Evolutionary conservation across 176 grass and related monocot species (phyloP).

Genomic region (Oryza australiensis): DNA sequence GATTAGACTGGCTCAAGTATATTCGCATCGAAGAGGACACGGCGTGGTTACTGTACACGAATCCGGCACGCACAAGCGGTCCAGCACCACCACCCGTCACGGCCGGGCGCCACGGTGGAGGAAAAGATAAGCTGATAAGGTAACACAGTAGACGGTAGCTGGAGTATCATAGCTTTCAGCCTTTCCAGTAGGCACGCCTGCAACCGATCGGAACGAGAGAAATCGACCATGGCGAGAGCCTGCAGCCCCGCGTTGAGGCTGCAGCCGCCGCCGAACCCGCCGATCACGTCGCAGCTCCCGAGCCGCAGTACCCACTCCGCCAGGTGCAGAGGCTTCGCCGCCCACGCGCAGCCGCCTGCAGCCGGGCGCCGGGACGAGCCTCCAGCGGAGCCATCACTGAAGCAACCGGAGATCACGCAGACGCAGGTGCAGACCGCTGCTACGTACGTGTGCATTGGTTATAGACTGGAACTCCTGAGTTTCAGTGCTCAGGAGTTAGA

Average conservation of each 20-base stretch:
- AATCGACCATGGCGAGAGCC: conserved; percentile 31
- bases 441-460: background rate
- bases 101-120: conserved; percentile 14
- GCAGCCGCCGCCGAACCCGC: conserved; percentile 27
- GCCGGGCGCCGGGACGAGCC: background rate
- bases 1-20: background rate
- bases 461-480: too few species aligned
- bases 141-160: background rate
- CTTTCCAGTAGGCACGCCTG: background rate
- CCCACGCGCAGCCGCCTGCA: conserved; percentile 17
- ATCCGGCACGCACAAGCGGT: background rate
- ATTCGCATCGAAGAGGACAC: background rate
- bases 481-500: background rate
- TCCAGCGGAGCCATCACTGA: background rate
- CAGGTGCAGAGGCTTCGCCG: conserved; percentile 12
- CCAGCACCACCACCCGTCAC: conserved; percentile 35
- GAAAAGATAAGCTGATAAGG: conserved; percentile 48
- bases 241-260: conserved; percentile 32
- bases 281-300: conserved; percentile 20
- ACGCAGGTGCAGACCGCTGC: conserved; percentile 1
- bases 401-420: conserved; percentile 21
- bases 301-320: background rate
- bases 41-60: background rate
- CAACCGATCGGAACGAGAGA: background rate
- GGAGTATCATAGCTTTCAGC: background rate